phyloP scores from a whole-genome alignment of 164 flowering plant species.

The Macadamia integrifolia region DNA sequence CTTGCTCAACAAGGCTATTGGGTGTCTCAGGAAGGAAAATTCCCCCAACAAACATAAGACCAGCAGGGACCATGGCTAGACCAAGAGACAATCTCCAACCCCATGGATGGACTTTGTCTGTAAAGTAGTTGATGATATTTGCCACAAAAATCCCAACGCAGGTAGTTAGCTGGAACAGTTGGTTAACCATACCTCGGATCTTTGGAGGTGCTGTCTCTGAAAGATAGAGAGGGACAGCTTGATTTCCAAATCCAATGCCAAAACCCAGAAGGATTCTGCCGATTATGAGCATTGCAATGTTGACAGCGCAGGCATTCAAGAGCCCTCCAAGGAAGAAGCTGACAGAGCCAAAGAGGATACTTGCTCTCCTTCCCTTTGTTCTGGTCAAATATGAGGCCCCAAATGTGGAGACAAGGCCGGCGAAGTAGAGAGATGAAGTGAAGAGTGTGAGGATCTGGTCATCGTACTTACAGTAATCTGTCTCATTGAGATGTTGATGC shows the following conservation, averaged over 20 bases:
- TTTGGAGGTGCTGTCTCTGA: constrained; percentile 95
- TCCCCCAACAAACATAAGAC: constrained; percentile 71
- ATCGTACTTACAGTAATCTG: constrained; percentile 93
- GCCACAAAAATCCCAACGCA: constrained; percentile 72
- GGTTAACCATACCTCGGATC: constrained; percentile 74
- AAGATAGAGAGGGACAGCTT: constrained; percentile 92
- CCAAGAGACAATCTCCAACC: constrained; percentile 96
- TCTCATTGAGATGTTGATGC: constrained; percentile 59
- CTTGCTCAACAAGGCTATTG: constrained; percentile 84
- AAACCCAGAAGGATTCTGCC: constrained; percentile 75
- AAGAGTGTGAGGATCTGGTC: constrained; percentile 78
- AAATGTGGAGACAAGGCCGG: constrained; percentile 77
- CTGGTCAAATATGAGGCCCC: constrained; percentile 73
- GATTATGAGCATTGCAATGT: constrained; percentile 66
- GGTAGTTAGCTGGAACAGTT: constrained; percentile 74
- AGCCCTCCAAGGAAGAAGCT: constrained; percentile 76
- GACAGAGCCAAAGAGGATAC: constrained; percentile 63
- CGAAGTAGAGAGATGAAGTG: constrained; percentile 87
- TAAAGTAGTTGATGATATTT: constrained; percentile 59
- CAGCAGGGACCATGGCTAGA: constrained; percentile 64
- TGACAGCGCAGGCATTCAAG: constrained; percentile 62
- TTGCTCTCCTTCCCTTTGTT: constrained; percentile 55
- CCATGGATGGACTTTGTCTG: constrained; percentile 73
- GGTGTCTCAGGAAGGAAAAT: constrained; percentile 88
- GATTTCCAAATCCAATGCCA: constrained; percentile 92